Base-by-base conservation (phyloP, 495 filamentous ascomycete genomes). In the Penicillium nucicola region DNA sequence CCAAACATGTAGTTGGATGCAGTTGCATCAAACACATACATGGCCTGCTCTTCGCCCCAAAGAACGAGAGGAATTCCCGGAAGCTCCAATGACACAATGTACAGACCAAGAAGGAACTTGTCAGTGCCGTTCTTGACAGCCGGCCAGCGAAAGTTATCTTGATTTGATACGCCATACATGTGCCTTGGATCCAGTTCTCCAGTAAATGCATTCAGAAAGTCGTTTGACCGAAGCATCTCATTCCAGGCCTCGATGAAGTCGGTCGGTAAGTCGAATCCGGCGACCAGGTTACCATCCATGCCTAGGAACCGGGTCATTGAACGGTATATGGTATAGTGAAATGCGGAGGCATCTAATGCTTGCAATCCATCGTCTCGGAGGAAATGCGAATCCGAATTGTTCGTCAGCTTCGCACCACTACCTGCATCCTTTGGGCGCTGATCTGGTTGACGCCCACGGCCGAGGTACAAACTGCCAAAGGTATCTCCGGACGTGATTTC, bases 31-130 rank as follows among this genome's bases (percentile, higher is more conserved):
- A 77, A 63, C 19, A 76, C 66, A 42, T 80, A 77, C 46, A 74
- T 73, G 5, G 68, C 75, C 59, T 80, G 77, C 54, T 80, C 77
- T 52, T 80, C 76, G n/a, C 77, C 77, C 74, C 74, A 80, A 13
- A 66, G 50, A 23, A 77, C 53, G 4, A 78, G 52, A 18, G 77
- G 77, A 33, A 77, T 75, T 10, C 77, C 77, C 6, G 77, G 77
- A 47, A 80, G 65, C 35, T 71, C 53, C 42, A 78, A 47, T 15
- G 70, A 75, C 20, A 70, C 62, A 22, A 80, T 67, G 52, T 72
- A 77, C 7, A 72, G 60, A 36, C 65, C 77, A 3, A 80, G 64
- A 23, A 75, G 51, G 45, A 73, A 69, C 19, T 71, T 71, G 33
- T 72, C 56, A 3, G 75, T 77, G 35, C 77, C 77, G 43, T 78